Evolutionary conservation across 2,329 filamentous ascomycete species (phyloP).

Genomic region (Alternaria solani): DNA sequence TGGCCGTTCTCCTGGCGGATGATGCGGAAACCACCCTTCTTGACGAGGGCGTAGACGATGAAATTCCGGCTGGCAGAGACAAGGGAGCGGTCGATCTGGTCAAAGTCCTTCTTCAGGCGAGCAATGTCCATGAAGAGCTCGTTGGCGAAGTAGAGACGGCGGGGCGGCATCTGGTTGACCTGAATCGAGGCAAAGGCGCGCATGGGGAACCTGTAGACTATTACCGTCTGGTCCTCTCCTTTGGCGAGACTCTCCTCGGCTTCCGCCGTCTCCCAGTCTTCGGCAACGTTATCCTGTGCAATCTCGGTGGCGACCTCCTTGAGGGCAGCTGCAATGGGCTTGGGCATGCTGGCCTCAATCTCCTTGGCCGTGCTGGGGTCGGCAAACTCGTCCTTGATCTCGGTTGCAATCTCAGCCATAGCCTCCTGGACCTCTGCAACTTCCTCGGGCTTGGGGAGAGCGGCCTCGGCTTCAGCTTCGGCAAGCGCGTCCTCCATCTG

Average conservation of each 20-base stretch:
- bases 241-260: conserved; percentile 73
- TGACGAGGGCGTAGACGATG: conserved; percentile 93
- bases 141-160: conserved; percentile 71
- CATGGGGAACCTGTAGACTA: conserved; percentile 95
- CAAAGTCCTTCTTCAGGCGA: conserved; percentile 94
- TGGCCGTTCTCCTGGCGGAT: conserved; percentile 94
- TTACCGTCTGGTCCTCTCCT: conserved; percentile 72
- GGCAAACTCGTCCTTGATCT: conserved; percentile 58
- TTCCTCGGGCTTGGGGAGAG: conserved; percentile 53
- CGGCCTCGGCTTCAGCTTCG: conserved; percentile 43
- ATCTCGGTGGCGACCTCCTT: conserved; percentile 67
- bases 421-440: conserved; percentile 64
- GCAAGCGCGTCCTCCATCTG: conserved; percentile 72
- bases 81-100: conserved; percentile 93
- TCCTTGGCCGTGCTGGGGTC: conserved; percentile 62
- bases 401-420: conserved; percentile 59
- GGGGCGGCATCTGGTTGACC: conserved; percentile 66
- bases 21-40: conserved; percentile 89
- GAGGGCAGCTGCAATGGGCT: conserved; percentile 63
- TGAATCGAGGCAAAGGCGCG: conserved; percentile 93
- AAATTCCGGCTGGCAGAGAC: conserved; percentile 89
- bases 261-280: conserved; percentile 91
- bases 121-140: conserved; percentile 92
- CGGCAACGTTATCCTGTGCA: conserved; percentile 68
- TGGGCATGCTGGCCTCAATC: conserved; percentile 63